A percentile compares a stretch with the other conserved stretches of the same genome.
Evolutionary conservation across 2,329 filamentous ascomycete species (phyloP).

Genomic region (Nannizzia gypsea): DNA sequence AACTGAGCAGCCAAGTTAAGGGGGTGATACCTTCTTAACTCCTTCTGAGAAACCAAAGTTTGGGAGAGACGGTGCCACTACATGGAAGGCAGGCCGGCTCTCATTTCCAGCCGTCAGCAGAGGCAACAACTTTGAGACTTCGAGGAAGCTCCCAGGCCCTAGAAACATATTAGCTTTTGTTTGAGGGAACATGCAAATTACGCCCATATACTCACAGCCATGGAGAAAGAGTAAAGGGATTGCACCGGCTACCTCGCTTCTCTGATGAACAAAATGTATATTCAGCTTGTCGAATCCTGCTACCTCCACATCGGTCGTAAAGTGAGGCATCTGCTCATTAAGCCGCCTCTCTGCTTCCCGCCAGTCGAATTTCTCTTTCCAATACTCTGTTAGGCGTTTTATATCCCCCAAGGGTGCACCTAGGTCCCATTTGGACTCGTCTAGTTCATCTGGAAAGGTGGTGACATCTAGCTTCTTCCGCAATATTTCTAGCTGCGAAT

Average conservation of each 20-base stretch:
- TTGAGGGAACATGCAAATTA: conserved; percentile 28
- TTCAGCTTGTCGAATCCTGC: conserved; percentile 49
- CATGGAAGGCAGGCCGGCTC: conserved; percentile 38
- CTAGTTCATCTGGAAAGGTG: conserved; percentile 47
- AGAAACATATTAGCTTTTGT: conserved; percentile 16
- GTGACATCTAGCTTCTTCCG: conserved; percentile 44
- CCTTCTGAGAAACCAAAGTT: conserved; percentile 46
- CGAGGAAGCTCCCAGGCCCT: conserved; percentile 56
- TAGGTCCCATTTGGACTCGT: conserved; percentile 43
- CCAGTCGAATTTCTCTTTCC: conserved; percentile 51
- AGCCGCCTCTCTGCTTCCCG: conserved; percentile 45
- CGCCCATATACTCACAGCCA: conserved; percentile 40
- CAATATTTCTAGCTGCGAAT: conserved; percentile 42
- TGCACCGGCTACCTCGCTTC: conserved; percentile 39
- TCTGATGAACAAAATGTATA: conserved; percentile 54
- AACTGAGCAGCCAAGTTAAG: not conserved
- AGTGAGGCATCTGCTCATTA: conserved; percentile 50
- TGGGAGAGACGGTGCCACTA: conserved; percentile 44
- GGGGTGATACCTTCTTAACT: conserved; percentile 22
- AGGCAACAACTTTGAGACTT: conserved; percentile 51
- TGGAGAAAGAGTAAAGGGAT: conserved; percentile 59
- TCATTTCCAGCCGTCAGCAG: conserved; percentile 29
- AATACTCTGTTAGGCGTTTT: conserved; percentile 46
- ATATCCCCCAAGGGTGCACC: conserved; percentile 50
- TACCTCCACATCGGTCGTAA: conserved; percentile 41